Evolutionary conservation across 2,329 filamentous ascomycete genomes (phyloP), one percentile per base, ranked within the genome.

Genomic region (Fusarium transvaalense): DNA sequence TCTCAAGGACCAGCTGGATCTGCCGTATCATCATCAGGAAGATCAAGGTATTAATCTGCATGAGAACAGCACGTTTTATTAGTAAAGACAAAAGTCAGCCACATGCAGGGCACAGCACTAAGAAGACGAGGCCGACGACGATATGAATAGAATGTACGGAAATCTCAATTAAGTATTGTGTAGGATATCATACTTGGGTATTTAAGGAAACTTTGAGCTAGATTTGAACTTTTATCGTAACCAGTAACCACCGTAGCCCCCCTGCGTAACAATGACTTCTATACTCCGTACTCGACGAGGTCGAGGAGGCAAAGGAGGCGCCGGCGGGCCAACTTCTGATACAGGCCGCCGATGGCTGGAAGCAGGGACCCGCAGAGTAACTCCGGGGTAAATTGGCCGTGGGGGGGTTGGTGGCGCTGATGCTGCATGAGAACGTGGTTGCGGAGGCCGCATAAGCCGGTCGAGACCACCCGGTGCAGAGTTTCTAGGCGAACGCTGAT

Each of bases 191-290:
- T 58, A 45, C 61, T 45, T 56, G 57, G 53, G 61, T 59, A 52
- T 60, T 71, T 46, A 59, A 69, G 61, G 47, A 53, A 57, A 59
- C 51, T 31, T 31, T 41, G 51, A 58, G 53, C 55, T 56, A 57
- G 57, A 53, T 43, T 54, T 54, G 55, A 43, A 31, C 39, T 50
- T 62, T 74, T 60, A 74, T 70, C 52, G 66, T 51, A 67, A 68
- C 50, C 66, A 66, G 43, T 60, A 47, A 64, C 71, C 54, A 56
- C 61, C 55, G 51, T 64, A 59, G 47, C 55, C 66, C 51, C 76
- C 75, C 58, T 77, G 71, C 41, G 77, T 69, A 13, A 76, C 68
- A 32, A 78, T 74, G 25, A 76, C 64, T 6, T 76, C 74, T 60
- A 76, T 71, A 31, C 75, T 77, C 15, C 59, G 68, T 55, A 68